Percentiles rank a stretch among this genome's conserved stretches.
These are phyloP conservation scores for Sclerotinia spermophila DNA, from an alignment of 2,329 filamentous ascomycete species.

Conservation along the genomic window DNA sequence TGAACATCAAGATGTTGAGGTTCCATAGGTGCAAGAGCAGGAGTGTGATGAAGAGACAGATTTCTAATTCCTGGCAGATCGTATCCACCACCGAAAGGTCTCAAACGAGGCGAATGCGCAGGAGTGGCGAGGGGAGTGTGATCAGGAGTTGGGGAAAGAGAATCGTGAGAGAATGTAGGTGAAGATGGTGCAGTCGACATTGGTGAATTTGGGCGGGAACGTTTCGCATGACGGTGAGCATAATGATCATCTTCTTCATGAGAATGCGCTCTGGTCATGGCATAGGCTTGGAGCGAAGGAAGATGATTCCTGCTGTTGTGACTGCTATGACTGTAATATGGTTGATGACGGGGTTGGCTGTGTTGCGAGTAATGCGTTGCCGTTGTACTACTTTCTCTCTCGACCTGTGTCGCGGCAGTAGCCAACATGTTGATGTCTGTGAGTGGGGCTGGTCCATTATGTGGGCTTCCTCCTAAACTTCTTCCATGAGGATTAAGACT, in stretches of 20 bases:
- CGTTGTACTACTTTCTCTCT: conserved; percentile 48
- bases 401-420: conserved; percentile 58
- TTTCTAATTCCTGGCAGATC: conserved; percentile 85
- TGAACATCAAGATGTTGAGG: conserved; percentile 37
- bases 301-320: conserved; percentile 45
- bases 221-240: conserved; percentile 72
- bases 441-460: conserved; percentile 30
- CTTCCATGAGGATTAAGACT: conserved; percentile 49
- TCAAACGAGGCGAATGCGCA: conserved; percentile 86
- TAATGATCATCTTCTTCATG: conserved; percentile 77
- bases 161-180: conserved; percentile 94
- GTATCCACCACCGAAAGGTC: conserved; percentile 65
- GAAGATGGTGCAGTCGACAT: conserved; percentile 95
- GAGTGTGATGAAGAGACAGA: conserved; percentile 60
- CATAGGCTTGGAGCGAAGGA: conserved; percentile 69
- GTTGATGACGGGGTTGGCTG: conserved; percentile 50
- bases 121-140: conserved; percentile 98
- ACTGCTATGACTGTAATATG: conserved; percentile 49
- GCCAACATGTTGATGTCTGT: conserved; percentile 57
- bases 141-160: conserved; percentile 89
- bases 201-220: conserved; percentile 88
- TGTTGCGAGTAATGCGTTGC: conserved; percentile 36
- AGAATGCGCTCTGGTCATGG: conserved; percentile 87
- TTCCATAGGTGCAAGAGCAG: conserved; percentile 69
- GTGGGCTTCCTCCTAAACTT: conserved; percentile 42